phyloP scores from a whole-genome alignment of 2,329 filamentous ascomycete genomes.

The Ilyonectria robusta region DNA sequence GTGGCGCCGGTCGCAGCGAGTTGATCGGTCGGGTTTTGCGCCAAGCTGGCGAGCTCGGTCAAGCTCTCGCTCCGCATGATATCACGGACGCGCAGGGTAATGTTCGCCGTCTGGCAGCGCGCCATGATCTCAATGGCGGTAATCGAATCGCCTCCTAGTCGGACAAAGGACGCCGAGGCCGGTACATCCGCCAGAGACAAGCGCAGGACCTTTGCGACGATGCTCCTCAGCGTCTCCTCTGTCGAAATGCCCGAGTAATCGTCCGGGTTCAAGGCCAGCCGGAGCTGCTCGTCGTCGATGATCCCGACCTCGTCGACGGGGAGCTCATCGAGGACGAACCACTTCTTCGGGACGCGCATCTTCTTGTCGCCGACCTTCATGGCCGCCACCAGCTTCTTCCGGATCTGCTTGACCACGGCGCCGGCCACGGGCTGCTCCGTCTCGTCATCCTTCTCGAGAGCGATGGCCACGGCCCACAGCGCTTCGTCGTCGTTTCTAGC shows the following conservation, averaged over 20 bases:
- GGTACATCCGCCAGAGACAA: conserved; percentile 20
- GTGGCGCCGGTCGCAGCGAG: conserved; percentile 3
- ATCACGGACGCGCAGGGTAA: conserved; percentile 52
- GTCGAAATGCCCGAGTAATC: conserved; percentile 20
- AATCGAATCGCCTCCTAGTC: conserved; percentile 62
- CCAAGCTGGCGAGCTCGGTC: conserved; percentile 15
- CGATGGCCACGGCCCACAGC: conserved; percentile 18
- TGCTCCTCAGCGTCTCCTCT: conserved; percentile 25
- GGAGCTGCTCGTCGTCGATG: conserved; percentile 14
- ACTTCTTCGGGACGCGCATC: conserved; percentile 24
- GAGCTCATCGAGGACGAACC: conserved; percentile 22
- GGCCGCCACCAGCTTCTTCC: conserved; percentile 19
- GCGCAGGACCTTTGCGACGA: conserved; percentile 23
- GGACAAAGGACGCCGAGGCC: conserved; percentile 22
- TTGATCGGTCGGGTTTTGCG: conserved; percentile 12
- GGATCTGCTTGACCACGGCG: conserved; percentile 18
- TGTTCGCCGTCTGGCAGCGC: conserved; percentile 59
- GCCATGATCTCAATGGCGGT: conserved; percentile 60
- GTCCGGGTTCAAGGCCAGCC: conserved; percentile 15
- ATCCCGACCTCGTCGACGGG: conserved; percentile 14
- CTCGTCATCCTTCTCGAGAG: conserved; percentile 13
- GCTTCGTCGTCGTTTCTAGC: conserved; percentile 16
- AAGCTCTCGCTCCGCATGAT: conserved; percentile 22
- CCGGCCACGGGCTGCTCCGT: conserved; percentile 1
- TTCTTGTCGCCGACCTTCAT: conserved; percentile 23